phyloP scores from a whole-genome alignment of 202 grass and related monocot species.

The Carex arenaria region DNA sequence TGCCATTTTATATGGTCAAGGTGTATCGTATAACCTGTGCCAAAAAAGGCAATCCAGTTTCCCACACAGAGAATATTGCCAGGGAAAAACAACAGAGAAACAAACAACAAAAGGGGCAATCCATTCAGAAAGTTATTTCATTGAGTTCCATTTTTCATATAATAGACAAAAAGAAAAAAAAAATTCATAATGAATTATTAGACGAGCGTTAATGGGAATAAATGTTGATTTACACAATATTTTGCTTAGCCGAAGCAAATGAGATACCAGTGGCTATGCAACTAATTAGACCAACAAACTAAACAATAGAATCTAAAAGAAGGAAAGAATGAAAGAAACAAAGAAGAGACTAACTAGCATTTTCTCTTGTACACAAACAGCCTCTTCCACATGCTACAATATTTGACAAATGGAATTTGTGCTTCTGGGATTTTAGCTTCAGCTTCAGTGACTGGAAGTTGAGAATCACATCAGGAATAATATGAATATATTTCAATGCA shows the following conservation, averaged over 20 bases:
- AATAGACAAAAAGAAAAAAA: background rate
- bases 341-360: constrained; percentile 9
- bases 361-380: constrained; percentile 4
- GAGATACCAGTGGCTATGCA: background rate
- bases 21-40: too few species aligned
- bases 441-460: background rate
- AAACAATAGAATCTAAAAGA: background rate
- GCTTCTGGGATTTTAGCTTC: background rate
- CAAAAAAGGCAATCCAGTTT: too few species aligned
- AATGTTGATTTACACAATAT: constrained; percentile 25
- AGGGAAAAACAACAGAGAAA: too few species aligned
- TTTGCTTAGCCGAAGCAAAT: background rate
- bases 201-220: background rate
- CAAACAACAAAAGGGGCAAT: background rate
- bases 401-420: constrained; percentile 8
- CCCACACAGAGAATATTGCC: too few species aligned
- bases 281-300: background rate
- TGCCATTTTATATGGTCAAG: too few species aligned
- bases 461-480: background rate
- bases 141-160: background rate
- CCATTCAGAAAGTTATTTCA: background rate
- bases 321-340: background rate
- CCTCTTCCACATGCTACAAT: constrained; percentile 16
- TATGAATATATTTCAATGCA: background rate
- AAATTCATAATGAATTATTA: background rate